Evolutionary conservation across 2,329 filamentous ascomycete species (phyloP).

Genomic region (Huntiella omanensis): DNA sequence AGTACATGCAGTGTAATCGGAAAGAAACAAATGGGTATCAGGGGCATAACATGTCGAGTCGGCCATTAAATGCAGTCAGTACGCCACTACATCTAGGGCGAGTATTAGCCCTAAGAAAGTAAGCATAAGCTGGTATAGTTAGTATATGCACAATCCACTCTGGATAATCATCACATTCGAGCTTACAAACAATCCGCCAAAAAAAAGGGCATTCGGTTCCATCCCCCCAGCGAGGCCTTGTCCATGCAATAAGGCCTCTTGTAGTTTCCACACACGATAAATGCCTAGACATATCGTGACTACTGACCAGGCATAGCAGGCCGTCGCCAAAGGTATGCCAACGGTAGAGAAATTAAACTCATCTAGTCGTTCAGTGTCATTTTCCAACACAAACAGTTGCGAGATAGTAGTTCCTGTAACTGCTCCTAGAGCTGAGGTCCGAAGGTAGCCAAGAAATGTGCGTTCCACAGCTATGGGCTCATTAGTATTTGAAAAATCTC

Average conservation of each 20-base stretch:
- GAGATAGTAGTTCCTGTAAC: slow-evolving; percentile 47
- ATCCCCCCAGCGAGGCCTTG: slow-evolving; percentile 17
- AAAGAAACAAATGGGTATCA: neutral
- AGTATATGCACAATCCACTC: neutral
- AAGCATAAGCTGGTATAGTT: slow-evolving; percentile 1
- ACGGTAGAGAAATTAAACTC: slow-evolving; percentile 39
- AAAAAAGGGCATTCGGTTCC: slow-evolving; percentile 3
- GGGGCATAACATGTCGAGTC: neutral
- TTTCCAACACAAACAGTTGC: slow-evolving; percentile 42
- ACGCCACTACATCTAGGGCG: slow-evolving; percentile 1
- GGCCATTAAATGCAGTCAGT: neutral
- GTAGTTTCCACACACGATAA: slow-evolving; percentile 17
- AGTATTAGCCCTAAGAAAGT: slow-evolving; percentile 1
- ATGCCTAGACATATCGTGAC: slow-evolving; percentile 18
- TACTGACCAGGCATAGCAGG: slow-evolving; percentile 24
- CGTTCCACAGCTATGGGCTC: slow-evolving; percentile 43
- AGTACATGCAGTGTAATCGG: no score
- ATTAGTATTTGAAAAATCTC: neutral
- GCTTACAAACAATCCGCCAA: slow-evolving; percentile 2
- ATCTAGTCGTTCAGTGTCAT: neutral
- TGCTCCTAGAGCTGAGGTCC: slow-evolving; percentile 49
- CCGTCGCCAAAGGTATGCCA: slow-evolving; percentile 36
- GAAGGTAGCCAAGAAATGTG: slow-evolving; percentile 55
- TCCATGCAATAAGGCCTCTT: slow-evolving; percentile 16
- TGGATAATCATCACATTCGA: neutral